Evolutionary conservation across 345 rosid species (phyloP), one percentile per base, ranked within the genome.

Genomic region (Kandelia obovata): DNA sequence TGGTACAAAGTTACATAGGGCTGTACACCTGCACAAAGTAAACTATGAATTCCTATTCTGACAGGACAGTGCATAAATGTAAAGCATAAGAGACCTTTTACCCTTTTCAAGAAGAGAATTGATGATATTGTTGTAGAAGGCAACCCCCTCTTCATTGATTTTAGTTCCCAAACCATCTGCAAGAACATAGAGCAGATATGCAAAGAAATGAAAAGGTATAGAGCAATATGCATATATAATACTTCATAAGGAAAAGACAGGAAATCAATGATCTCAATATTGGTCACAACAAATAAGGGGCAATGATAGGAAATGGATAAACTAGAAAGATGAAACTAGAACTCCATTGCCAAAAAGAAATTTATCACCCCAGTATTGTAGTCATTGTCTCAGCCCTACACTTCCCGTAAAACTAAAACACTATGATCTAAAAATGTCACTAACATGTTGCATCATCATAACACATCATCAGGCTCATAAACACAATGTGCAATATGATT

Each of bases 91-190:
- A 20, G 0, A 25, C 16, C 59, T 31, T 82, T 65, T 85, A 89
- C 98, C 97, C 31, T 80, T 76, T 31, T 70, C 76, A 43, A 72
- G 46, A 52, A 59, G 75, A 58, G 68, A 26, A 68, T 66, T 71
- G 55, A 76, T 76, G 68, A 76, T 9, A 57, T 67, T 76, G 61
- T 76, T 76, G 71, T 76, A 76, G 68, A 76, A 76, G 25, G 69
- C 60, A 56, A 76, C 37, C 61, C 79, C 79, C 46, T 76, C 72
- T 1, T 71, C 68, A 27, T 76, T 76, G 8, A 71, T 72, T 57
- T 70, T 65, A 26, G 58, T 32, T 34, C 75, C 75, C 60, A 58
- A 43, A 71, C 79, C 75, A 71, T 76, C 79, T 76, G 68, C 15
- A 30, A 49, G 60, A 31, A 61, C 16, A 5, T 25, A 49, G 46